Base-by-base conservation (phyloP, 441 rosid species). In the Theobroma grandiflorum region DNA sequence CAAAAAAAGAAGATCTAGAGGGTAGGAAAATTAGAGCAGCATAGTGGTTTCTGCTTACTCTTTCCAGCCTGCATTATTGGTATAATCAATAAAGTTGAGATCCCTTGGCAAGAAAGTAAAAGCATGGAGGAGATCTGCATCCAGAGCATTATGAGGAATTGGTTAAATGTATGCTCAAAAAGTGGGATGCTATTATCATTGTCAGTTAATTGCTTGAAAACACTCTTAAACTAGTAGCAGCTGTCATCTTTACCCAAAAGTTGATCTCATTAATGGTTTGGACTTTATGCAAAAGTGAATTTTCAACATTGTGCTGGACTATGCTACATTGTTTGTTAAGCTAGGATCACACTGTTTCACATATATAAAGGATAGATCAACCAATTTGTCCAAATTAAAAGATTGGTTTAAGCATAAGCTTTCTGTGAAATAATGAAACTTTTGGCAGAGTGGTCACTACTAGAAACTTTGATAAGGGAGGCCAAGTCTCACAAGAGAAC, bases 51-150 rank as follows among this genome's bases (percentile, higher is more conserved):
- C 42, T 52, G 75, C 89, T 81, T 82, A 89, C 91, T 84, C 82
- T 43, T 81, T 75, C 88, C 83, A 85, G 6, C 76, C 87, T 26
- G 77, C 37, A 40, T 78, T 66, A 18, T 35, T 83, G 12, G 79
- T 38, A 58, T 76, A 87, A 53, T 84, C 80, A 42, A 89, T 78
- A 26, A 89, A 83, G 84, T 89, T 89, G 84, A 84, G 83, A 72
- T 89, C 88, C 78, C 85, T 89, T 35, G 90, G 90, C 78, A 89
- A 79, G 70, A 79, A 77, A 82, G 75, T 79, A 72, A 89, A 35
- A 50, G 86, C 88, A 82, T 87, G 89, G 64, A 89, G 90, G 57
- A 89, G 63, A 83, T 89, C 91, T 89, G 85, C 84, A 76, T 33
- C 57, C 31, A 59, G 2, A 76, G 33, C 58, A 75, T n/a, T 38